Percentiles rank a stretch among this genome's conserved stretches.
phyloP scores from a whole-genome alignment of 2,329 filamentous ascomycete species.

The Aspergillus alliaceus region DNA sequence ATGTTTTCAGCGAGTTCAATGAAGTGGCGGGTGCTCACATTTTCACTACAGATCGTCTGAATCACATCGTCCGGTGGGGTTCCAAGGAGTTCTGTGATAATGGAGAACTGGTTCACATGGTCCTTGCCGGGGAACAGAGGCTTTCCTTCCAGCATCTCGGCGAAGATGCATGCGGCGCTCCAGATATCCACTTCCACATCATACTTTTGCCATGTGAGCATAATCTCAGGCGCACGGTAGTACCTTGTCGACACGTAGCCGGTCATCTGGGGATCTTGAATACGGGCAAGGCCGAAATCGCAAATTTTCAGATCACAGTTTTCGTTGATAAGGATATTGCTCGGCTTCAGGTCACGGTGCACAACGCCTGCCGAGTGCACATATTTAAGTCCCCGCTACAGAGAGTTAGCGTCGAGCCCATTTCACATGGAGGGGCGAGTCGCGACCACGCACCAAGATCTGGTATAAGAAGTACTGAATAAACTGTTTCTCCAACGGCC shows the following conservation, averaged over 20 bases:
- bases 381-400: conserved; percentile 92
- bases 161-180: conserved; percentile 98
- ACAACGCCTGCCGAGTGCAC: conserved; percentile 98
- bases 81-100: conserved; percentile 95
- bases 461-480: conserved; percentile 99
- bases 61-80: conserved; percentile 98
- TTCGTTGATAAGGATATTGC: conserved; percentile 99
- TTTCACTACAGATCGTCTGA: conserved; percentile 96
- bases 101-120: conserved; percentile 99
- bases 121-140: conserved; percentile 98
- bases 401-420: conserved; percentile 18
- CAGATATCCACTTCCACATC: conserved; percentile 99
- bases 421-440: background rate
- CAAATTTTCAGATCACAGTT: conserved; percentile 99
- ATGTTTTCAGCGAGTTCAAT: background rate
- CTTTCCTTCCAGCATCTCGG: conserved; percentile 98
- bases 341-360: conserved; percentile 95
- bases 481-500: conserved; percentile 97
- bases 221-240: conserved; percentile 98
- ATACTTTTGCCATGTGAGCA: conserved; percentile 99
- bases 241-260: conserved; percentile 98
- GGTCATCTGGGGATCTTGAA: conserved; percentile 99
- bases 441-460: conserved; percentile 72
- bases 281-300: conserved; percentile 95
- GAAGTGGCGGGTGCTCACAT: conserved; percentile 58